These are phyloP conservation scores for Leccinellum luteum DNA, from an alignment of 768 basidiomycete genomes.

Conservation along the genomic window DNA sequence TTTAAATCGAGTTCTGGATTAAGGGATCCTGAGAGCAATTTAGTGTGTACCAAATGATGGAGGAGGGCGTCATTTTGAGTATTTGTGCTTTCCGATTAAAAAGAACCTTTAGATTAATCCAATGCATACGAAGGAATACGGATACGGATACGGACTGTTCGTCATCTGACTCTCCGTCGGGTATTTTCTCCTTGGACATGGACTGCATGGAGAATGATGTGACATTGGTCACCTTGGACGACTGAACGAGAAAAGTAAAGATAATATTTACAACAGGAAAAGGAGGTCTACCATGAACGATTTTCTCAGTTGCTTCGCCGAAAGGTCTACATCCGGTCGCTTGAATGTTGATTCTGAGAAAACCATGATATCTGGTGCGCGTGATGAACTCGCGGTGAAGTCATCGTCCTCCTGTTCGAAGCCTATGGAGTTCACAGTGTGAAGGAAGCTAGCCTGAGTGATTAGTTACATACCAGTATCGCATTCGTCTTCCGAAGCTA, in stretches of 20 bases:
- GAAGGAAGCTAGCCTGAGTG: background rate
- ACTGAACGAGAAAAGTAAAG: conserved; percentile 42
- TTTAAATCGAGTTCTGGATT: conserved; percentile 58
- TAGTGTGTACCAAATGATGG: conserved; percentile 77
- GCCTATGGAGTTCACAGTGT: conserved; percentile 20
- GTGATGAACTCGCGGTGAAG: conserved; percentile 36
- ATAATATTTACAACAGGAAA: background rate
- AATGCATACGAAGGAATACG: background rate
- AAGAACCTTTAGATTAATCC: background rate
- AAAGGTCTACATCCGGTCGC: conserved; percentile 12
- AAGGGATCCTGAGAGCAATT: conserved; percentile 71
- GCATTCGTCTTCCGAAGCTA: conserved; percentile 16
- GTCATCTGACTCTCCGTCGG: conserved; percentile 47
- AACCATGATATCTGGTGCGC: conserved; percentile 49
- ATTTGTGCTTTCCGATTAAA: conserved; percentile 52
- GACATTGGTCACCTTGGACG: conserved; percentile 71
- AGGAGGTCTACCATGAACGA: conserved; percentile 68
- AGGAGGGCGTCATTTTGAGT: conserved; percentile 74
- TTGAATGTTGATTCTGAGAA: conserved; percentile 44
- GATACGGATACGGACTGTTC: conserved; percentile 42
- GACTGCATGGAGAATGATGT: conserved; percentile 25
- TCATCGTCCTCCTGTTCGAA: conserved; percentile 48
- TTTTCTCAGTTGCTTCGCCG: conserved; percentile 48
- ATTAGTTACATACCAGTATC: conserved; percentile 17
- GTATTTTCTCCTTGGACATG: conserved; percentile 16